Conservation (phyloP, 163 green algal species). For the Trebouxia gelatinosa region DNA sequence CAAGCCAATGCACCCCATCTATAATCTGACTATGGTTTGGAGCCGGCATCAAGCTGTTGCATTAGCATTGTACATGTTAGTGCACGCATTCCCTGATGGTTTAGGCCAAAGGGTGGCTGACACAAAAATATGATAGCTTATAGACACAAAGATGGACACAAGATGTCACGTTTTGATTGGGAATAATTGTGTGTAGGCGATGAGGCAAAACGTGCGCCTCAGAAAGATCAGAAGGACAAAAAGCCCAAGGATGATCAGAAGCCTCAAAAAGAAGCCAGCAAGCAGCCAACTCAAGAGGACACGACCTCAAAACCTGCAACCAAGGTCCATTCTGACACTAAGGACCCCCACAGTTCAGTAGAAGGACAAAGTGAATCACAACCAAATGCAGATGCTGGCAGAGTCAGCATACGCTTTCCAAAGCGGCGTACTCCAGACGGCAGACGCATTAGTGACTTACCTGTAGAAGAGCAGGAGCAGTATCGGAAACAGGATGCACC, state of each 20-base stretch:
- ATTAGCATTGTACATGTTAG: no score
- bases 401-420: slow-evolving; percentile 52
- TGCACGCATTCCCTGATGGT: no score
- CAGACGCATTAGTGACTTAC: slow-evolving; percentile 45
- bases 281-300: neutral
- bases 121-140: no score
- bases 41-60: no score
- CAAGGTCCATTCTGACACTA: no score
- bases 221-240: neutral
- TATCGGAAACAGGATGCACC: neutral
- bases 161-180: no score
- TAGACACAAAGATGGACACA: no score
- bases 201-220: neutral
- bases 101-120: no score
- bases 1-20: no score
- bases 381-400: neutral
- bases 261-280: slow-evolving; percentile 1
- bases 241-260: slow-evolving; percentile 20
- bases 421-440: slow-evolving; percentile 42
- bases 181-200: neutral
- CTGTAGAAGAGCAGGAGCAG: slow-evolving; percentile 32
- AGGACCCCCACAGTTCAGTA: no score
- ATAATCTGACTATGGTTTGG: no score
- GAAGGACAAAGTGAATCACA: neutral
- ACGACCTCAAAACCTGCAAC: neutral